Percentiles rank a stretch among this genome's conserved stretches.
Evolutionary conservation across 2,329 filamentous ascomycete genomes (phyloP).

Genomic region (Cercospora sp.): DNA sequence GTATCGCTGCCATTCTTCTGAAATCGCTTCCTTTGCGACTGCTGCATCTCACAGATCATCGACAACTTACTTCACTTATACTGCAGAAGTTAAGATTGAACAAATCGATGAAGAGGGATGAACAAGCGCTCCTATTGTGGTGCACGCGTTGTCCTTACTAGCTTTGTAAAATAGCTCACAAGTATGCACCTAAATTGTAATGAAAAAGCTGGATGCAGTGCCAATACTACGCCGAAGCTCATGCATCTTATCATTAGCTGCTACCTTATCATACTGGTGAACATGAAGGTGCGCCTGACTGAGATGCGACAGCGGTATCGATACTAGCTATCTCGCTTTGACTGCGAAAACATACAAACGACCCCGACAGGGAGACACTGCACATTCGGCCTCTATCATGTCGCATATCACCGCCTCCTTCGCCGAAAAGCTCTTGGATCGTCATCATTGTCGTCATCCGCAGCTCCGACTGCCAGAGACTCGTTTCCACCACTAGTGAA

Average conservation of each 20-base stretch:
- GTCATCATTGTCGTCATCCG: slow-evolving; percentile 53
- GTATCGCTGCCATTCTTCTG: not conserved
- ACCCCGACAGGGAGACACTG: not conserved
- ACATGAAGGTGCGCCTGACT: not conserved
- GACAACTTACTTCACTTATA: not conserved
- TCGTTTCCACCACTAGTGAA: not conserved
- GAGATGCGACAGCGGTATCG: not conserved
- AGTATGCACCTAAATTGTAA: not conserved
- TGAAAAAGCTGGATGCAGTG: not conserved
- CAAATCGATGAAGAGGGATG: not conserved
- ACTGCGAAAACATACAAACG: not conserved
- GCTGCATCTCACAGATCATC: not conserved
- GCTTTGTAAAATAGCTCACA: slow-evolving; percentile 1
- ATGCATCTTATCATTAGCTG: not conserved
- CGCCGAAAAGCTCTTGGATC: slow-evolving; percentile 58
- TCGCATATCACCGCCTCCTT: slow-evolving; percentile 36
- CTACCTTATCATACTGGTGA: not conserved
- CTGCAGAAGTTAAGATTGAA: not conserved
- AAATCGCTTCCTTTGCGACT: not conserved
- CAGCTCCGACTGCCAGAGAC: slow-evolving; percentile 18
- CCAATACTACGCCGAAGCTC: not conserved
- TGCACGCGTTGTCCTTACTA: not conserved
- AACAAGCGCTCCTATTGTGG: not conserved
- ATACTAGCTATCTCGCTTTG: not conserved
- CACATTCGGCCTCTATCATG: not conserved